Conservation (phyloP, 164 flowering plant genomes). For the Cinnamomum micranthum region DNA sequence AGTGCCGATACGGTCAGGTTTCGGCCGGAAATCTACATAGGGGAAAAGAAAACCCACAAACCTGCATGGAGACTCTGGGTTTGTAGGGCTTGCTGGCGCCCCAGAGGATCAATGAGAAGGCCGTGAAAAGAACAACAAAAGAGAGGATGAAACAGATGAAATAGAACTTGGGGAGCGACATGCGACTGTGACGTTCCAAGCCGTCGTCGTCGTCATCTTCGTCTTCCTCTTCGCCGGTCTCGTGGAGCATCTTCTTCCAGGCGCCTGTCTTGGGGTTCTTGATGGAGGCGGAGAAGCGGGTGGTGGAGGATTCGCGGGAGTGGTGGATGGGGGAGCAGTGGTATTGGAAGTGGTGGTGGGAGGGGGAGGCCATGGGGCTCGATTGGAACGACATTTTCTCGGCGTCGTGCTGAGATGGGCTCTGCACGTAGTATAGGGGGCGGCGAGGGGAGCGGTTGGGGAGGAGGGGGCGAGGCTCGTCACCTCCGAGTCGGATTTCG, state of each 20-base stretch:
- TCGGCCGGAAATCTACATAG: background rate
- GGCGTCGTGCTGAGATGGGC: constrained; percentile 84
- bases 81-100: constrained; percentile 60
- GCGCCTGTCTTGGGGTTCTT: constrained; percentile 31
- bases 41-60: constrained; percentile 15
- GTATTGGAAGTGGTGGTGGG: constrained; percentile 36
- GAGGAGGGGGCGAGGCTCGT: constrained; percentile 66
- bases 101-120: constrained; percentile 80
- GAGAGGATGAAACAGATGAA: constrained; percentile 41
- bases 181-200: background rate
- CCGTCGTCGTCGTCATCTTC: constrained; percentile 19
- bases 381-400: constrained; percentile 85
- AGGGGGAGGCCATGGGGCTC: constrained; percentile 66
- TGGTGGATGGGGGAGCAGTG: constrained; percentile 57
- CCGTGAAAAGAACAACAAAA: constrained; percentile 47
- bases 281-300: constrained; percentile 73
- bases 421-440: constrained; percentile 82
- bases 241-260: constrained; percentile 37
- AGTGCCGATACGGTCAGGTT: background rate
- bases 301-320: constrained; percentile 88
- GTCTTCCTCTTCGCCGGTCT: constrained; percentile 27
- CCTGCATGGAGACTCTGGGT: constrained; percentile 67
- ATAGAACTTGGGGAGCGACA: constrained; percentile 30
- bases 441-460: constrained; percentile 74
- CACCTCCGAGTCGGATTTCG: constrained; percentile 86